phyloP scores from a whole-genome alignment of 2,329 filamentous ascomycete genomes.

The Calonectria pauciramosa region DNA sequence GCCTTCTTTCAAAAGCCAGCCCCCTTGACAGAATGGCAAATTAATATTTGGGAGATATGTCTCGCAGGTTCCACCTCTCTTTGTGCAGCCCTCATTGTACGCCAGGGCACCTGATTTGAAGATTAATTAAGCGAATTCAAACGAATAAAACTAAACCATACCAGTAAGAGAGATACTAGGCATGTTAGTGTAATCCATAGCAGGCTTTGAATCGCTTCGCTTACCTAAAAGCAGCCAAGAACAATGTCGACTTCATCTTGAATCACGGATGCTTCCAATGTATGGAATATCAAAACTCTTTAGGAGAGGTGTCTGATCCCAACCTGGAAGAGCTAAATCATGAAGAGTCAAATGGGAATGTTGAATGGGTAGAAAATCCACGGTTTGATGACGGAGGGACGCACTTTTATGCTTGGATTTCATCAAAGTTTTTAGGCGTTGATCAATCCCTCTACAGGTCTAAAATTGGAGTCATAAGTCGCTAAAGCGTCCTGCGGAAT shows the following conservation, averaged over 20 bases:
- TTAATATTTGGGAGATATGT: background rate
- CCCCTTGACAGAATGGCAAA: background rate
- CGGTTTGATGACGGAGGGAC: background rate
- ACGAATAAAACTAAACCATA: background rate
- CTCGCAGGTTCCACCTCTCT: background rate
- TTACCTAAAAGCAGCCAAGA: background rate
- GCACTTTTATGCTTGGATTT: background rate
- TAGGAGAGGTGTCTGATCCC: background rate
- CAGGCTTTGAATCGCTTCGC: background rate
- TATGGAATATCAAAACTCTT: background rate
- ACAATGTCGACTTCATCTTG: background rate
- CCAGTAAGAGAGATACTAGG: background rate
- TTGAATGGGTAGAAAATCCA: background rate
- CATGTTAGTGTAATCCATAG: background rate
- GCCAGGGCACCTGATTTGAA: background rate
- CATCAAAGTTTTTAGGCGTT: background rate
- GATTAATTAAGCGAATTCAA: background rate
- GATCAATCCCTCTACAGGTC: background rate
- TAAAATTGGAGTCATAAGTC: background rate
- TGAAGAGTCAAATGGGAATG: background rate
- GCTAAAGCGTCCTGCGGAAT: background rate
- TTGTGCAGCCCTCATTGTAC: background rate
- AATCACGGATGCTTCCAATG: background rate
- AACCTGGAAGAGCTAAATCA: background rate
- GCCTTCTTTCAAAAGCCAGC: background rate